Base-by-base conservation (phyloP, 106 monocot species). In the Acanthochlamys bracteata region DNA sequence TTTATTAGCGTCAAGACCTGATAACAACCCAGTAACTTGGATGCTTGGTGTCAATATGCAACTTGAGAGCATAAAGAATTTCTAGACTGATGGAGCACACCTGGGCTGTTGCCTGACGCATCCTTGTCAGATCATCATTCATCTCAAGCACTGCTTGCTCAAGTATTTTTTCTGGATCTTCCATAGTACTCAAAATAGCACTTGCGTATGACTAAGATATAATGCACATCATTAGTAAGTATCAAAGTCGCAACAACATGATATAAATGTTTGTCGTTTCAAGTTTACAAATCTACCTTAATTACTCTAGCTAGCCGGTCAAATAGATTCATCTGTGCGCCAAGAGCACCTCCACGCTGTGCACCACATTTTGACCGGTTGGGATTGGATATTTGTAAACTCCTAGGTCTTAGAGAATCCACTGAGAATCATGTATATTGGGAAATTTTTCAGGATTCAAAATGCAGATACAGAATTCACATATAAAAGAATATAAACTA, bases 101-200 rank as follows among this genome's bases (percentile, higher is more conserved):
- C 87, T 96, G 96, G 13, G 96, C 96, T 54, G 96, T 96, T 14
- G 90, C 96, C 55, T 96, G 95, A 16, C 95, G 82, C 88, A 91
- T 96, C 85, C 90, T 90, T 69, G 79, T 91, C 65, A 91, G 83
- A 58, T 91, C 96, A 73, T 96, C 85, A 77, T 83, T 96, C 96
- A 96, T 96, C 66, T 96, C 96, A 54, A 96, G 54, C 11, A 96
- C 96, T 42, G 96, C 88, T 76, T 96, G 96, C 47, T 96, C 96
- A 69, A 96, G 73, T 43, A 96, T 87, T 65, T 96, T 96, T 65
- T 96, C 96, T 59, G 96, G 90, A 65, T 96, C 96, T 75, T 96
- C 90, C 54, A 96, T 77, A 20, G 82, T 49, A 82, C 90, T 88
- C 68, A 90, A 41, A 40, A 96, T 41, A 40, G 90, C 90, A 96